Evolutionary conservation across 148 eudicot genomes (phyloP).

Genomic region (Agrostemma githago): DNA sequence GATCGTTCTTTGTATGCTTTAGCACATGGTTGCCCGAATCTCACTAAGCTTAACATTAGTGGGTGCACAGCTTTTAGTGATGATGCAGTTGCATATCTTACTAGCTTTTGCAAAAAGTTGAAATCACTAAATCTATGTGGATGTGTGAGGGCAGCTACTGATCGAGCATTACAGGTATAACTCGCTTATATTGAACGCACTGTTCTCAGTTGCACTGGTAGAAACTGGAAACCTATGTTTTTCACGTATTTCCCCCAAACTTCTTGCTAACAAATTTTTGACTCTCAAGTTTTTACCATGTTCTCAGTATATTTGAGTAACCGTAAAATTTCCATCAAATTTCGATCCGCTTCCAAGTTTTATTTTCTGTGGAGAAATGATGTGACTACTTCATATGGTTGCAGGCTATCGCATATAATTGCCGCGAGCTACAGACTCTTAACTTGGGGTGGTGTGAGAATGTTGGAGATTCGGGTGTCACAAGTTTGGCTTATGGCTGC

Average conservation of each 20-base stretch:
- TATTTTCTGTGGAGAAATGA: not conserved
- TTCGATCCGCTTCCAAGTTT: not conserved
- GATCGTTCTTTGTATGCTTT: slow-evolving; percentile 77
- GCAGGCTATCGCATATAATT: slow-evolving; percentile 88
- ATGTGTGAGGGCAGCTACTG: slow-evolving; percentile 85
- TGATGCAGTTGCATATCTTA: slow-evolving; percentile 58
- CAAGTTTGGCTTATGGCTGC: slow-evolving; percentile 86
- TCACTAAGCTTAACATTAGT: slow-evolving; percentile 75
- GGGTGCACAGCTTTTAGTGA: slow-evolving; percentile 81
- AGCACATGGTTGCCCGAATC: slow-evolving; percentile 79
- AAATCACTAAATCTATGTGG: slow-evolving; percentile 83
- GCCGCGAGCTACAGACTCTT: slow-evolving; percentile 61
- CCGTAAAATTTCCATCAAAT: not conserved
- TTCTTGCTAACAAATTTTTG: not conserved
- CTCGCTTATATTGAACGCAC: not conserved
- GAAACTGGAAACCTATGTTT: not conserved
- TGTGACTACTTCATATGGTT: not conserved
- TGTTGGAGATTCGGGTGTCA: slow-evolving; percentile 78
- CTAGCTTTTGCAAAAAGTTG: slow-evolving; percentile 58
- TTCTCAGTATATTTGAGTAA: not conserved
- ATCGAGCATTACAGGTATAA: slow-evolving; percentile 74
- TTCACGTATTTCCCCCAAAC: not conserved
- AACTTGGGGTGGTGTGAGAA: slow-evolving; percentile 96
- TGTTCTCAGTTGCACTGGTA: not conserved
- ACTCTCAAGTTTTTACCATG: not conserved